Evolutionary conservation across 2,329 filamentous ascomycete genomes (phyloP).

Genomic region (Coccinonectria pachysandricola): DNA sequence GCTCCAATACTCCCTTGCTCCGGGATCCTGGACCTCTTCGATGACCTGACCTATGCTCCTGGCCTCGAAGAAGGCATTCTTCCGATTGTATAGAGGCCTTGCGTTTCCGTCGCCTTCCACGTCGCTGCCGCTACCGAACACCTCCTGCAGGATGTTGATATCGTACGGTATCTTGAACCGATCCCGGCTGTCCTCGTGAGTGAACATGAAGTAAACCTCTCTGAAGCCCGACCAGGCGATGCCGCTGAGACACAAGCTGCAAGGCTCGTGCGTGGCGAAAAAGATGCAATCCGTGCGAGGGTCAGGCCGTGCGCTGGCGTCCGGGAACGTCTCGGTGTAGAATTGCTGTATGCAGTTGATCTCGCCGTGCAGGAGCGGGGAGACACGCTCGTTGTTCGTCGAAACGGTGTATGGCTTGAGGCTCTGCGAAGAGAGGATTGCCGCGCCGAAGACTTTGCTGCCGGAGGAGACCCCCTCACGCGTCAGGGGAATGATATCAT

Average conservation of each 20-base stretch:
- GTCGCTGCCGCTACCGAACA: constrained; percentile 38
- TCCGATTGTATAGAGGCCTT: constrained; percentile 41
- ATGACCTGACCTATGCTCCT: constrained; percentile 33
- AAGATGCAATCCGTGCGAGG: constrained; percentile 41
- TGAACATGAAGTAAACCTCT: constrained; percentile 48
- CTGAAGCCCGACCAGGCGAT: constrained; percentile 49
- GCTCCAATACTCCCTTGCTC: constrained; percentile 23
- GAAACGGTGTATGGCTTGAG: constrained; percentile 37
- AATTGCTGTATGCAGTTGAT: constrained; percentile 52
- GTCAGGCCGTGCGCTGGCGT: constrained; percentile 26
- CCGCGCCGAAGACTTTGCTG: constrained; percentile 47
- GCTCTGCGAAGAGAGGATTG: constrained; percentile 34
- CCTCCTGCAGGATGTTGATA: constrained; percentile 45
- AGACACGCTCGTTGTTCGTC: constrained; percentile 45
- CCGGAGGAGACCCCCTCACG: constrained; percentile 37
- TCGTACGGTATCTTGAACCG: constrained; percentile 46
- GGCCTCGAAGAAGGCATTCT: constrained; percentile 44
- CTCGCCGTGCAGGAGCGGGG: constrained; percentile 47
- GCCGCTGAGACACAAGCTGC: constrained; percentile 45
- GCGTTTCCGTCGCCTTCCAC: constrained; percentile 25
- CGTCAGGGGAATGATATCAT: constrained; percentile 41
- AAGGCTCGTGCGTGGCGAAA: constrained; percentile 49
- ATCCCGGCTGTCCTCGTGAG: constrained; percentile 47
- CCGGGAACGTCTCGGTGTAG: constrained; percentile 30
- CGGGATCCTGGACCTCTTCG: constrained; percentile 23